Base-by-base conservation (phyloP, 768 basidiomycete species). In the Hygrocybe coccinea region DNA sequence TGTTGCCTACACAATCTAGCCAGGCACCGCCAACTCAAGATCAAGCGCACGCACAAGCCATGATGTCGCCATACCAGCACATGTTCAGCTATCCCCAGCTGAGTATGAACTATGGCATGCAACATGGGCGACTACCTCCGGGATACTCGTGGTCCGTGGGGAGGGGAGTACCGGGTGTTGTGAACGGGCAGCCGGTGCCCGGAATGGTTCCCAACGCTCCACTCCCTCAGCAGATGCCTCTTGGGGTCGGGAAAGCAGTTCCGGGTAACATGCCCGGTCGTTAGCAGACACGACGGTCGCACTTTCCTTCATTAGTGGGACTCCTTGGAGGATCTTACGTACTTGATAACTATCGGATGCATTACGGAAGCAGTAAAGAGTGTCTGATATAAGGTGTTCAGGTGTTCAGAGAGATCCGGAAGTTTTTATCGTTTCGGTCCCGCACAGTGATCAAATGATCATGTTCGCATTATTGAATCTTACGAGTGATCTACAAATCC, bases 1-100 rank as follows among this genome's bases (percentile, higher is more conserved):
- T 55, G 1, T 48, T 52, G 52, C 52, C n/a, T 54, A 36, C 54
- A 56, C 63, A 57, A 39, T 60, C 57, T 34, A 53, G 58, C 57
- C 60, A 52, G 47, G 52, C 54, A 50, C 47, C 49, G 50, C 9
- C 50, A 33, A 10, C 39, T 5, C 44, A 46, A 10, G 12, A 34
- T 37, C 50, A 52, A 34, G 52, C 60, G 34, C 60, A 57, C 43
- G 48, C 45, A 15, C 60, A 56, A 46, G 53, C 51, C 49, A 53
- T 56, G 35, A 33, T 56, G 24, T 41, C 55, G 9, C 47, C 52
- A 24, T 53, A 57, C 39, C 47, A 44, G 1, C 54, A 59, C 35
- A 44, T 56, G 54, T 51, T 39, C 39, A 49, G 25, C 34, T 59
- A 55, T 47, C 11, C 45, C 1, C 54, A 43, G 45, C 50, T 57